Conservation (phyloP, 352 stramenopile genomes). For the Globisporangium canariense region DNA sequence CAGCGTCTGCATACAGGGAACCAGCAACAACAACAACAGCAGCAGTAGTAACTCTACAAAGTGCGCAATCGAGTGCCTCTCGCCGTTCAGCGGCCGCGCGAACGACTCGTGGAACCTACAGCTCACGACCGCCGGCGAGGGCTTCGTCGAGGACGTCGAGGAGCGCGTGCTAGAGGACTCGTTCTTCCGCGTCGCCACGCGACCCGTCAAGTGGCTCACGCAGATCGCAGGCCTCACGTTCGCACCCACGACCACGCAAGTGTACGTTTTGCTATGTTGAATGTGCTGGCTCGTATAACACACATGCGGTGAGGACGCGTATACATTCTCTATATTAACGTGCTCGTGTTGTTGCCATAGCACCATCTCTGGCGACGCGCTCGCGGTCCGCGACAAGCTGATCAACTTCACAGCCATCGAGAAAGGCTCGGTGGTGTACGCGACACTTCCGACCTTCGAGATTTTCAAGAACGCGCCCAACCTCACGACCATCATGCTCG, state of each 20-base stretch:
- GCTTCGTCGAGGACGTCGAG: conserved; percentile 31
- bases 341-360: conserved; percentile 5
- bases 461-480: conserved; percentile 26
- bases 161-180: conserved; percentile 13
- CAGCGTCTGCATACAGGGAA: conserved; percentile 15
- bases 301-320: too few species aligned
- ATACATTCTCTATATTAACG: too few species aligned
- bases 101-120: conserved; percentile 30
- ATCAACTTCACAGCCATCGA: conserved; percentile 25
- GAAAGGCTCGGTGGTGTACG: conserved; percentile 21
- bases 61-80: conserved; percentile 41
- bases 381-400: conserved; percentile 36
- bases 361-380: conserved; percentile 31
- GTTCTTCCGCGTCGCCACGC: conserved; percentile 28
- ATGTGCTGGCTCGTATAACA: neutral
- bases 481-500: conserved; percentile 30
- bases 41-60: neutral
- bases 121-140: conserved; percentile 23
- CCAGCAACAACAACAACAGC: neutral
- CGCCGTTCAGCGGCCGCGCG: conserved; percentile 24
- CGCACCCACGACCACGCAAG: conserved; percentile 23
- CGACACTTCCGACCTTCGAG: conserved; percentile 15
- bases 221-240: conserved; percentile 28
- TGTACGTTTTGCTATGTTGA: conserved; percentile 20
- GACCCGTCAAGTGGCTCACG: conserved; percentile 15